These are phyloP conservation scores for Cytospora chrysosperma DNA, from an alignment of 2,329 filamentous ascomycete genomes.

Conservation along the genomic window DNA sequence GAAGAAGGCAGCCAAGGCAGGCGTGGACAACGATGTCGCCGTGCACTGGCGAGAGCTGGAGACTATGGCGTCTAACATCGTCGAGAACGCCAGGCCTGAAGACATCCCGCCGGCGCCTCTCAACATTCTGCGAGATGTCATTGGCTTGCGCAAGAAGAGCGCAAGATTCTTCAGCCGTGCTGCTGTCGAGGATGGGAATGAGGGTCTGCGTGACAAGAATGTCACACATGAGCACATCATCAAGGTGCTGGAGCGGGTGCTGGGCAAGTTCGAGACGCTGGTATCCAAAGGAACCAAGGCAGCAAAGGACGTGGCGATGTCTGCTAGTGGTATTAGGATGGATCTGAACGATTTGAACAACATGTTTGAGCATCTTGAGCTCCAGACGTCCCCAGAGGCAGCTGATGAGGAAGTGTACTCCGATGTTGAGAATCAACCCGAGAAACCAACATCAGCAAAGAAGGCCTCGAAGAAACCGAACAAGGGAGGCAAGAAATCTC, in stretches of 20 bases:
- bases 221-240: slow-evolving; percentile 31
- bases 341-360: slow-evolving; percentile 29
- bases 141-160: slow-evolving; percentile 31
- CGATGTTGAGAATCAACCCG: slow-evolving; percentile 5
- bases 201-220: slow-evolving; percentile 28
- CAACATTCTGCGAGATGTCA: slow-evolving; percentile 32
- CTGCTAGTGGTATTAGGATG: background rate
- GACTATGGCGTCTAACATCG: slow-evolving; percentile 26
- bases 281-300: slow-evolving; percentile 21
- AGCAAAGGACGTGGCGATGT: slow-evolving; percentile 4
- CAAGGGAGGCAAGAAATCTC: background rate
- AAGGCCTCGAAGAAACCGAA: background rate
- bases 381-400: slow-evolving; percentile 26
- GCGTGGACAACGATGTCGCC: slow-evolving; percentile 1
- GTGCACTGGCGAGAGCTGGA: slow-evolving; percentile 28
- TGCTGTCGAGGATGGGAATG: slow-evolving; percentile 24
- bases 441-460: background rate
- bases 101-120: slow-evolving; percentile 30
- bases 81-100: slow-evolving; percentile 27
- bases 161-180: slow-evolving; percentile 28
- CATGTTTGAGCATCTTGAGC: slow-evolving; percentile 31
- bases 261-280: slow-evolving; percentile 28
- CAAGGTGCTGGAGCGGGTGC: slow-evolving; percentile 30
- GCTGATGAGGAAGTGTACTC: slow-evolving; percentile 22
- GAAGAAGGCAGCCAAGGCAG: slow-evolving; percentile 21